Percentiles rank a stretch among this genome's conserved stretches.
Conservation (phyloP, 805 yeast species). For the Sugiyamaella boreocaroliniensis region DNA sequence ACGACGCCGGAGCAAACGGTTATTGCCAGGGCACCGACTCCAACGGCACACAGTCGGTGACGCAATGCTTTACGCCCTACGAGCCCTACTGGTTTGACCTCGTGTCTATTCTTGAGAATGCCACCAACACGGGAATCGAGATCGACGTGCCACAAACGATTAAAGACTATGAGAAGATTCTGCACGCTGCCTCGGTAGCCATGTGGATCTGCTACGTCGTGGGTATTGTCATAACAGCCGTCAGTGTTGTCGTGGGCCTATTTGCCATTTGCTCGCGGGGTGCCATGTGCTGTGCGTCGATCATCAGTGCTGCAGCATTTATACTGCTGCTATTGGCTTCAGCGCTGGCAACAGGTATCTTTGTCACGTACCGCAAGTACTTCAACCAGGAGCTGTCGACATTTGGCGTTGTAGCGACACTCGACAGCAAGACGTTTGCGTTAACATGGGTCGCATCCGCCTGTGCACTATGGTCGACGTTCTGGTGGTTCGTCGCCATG, state of each 20-base stretch:
- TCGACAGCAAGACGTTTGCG: slow-evolving; percentile 48
- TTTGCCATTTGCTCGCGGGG: slow-evolving; percentile 42
- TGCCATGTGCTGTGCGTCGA: slow-evolving; percentile 40
- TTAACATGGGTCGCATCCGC: slow-evolving; percentile 59
- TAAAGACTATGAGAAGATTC: slow-evolving; percentile 38
- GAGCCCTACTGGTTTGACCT: slow-evolving; percentile 56
- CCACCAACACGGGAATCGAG: slow-evolving; percentile 21
- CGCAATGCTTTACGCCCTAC: slow-evolving; percentile 49
- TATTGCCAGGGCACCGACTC: slow-evolving; percentile 45
- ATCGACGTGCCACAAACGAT: slow-evolving; percentile 51
- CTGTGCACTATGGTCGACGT: slow-evolving; percentile 38
- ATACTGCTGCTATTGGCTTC: slow-evolving; percentile 37
- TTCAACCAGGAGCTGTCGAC: slow-evolving; percentile 43
- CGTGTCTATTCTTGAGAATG: slow-evolving; percentile 28
- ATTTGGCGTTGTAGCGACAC: slow-evolving; percentile 50
- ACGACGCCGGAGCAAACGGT: slow-evolving; percentile 57
- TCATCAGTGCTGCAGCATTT: slow-evolving; percentile 36
- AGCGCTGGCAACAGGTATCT: slow-evolving; percentile 61
- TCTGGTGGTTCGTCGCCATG: slow-evolving; percentile 38
- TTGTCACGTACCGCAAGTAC: slow-evolving; percentile 40
- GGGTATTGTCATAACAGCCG: slow-evolving; percentile 40
- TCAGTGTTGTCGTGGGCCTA: slow-evolving; percentile 35
- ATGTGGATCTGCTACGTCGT: slow-evolving; percentile 50
- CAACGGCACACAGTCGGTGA: slow-evolving; percentile 28
- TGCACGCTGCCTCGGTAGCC: slow-evolving; percentile 46